Percentiles rank a stretch among this genome's conserved stretches.
Conservation (phyloP, 805 yeast species). For the Candida anglica region DNA sequence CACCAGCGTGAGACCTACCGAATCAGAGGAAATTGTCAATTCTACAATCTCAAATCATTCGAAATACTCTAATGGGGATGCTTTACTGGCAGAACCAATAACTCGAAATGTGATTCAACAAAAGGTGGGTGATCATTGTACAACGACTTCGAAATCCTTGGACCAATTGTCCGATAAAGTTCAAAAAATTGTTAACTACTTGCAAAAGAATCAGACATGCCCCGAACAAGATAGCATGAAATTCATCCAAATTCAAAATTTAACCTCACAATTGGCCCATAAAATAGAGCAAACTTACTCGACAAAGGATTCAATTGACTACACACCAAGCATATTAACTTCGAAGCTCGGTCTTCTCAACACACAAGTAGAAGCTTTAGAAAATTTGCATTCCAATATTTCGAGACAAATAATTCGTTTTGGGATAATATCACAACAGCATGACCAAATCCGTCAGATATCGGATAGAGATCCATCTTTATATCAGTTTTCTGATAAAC, state of each 20-base stretch:
- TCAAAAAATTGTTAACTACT: constrained; percentile 15
- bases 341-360: constrained; percentile 28
- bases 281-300: too few species aligned
- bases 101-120: too few species aligned
- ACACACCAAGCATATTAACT: constrained; percentile 7
- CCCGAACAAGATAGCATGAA: constrained; percentile 7
- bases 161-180: constrained; percentile 21
- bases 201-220: constrained; percentile 3
- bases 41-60: constrained; percentile 25
- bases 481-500: not conserved
- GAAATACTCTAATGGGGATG: constrained; percentile 1
- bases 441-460: not conserved
- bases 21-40: constrained; percentile 29
- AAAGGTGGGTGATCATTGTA: not conserved
- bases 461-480: not conserved
- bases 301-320: too few species aligned
- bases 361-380: constrained; percentile 22
- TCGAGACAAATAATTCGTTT: constrained; percentile 8
- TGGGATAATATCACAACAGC: constrained; percentile 1
- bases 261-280: constrained; percentile 24
- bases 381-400: constrained; percentile 14
- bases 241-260: constrained; percentile 8
- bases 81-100: too few species aligned
- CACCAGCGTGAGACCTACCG: too few species aligned
- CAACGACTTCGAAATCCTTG: not conserved